phyloP scores from a whole-genome alignment of 176 grass and related monocot genomes.

The Areca catechu region DNA sequence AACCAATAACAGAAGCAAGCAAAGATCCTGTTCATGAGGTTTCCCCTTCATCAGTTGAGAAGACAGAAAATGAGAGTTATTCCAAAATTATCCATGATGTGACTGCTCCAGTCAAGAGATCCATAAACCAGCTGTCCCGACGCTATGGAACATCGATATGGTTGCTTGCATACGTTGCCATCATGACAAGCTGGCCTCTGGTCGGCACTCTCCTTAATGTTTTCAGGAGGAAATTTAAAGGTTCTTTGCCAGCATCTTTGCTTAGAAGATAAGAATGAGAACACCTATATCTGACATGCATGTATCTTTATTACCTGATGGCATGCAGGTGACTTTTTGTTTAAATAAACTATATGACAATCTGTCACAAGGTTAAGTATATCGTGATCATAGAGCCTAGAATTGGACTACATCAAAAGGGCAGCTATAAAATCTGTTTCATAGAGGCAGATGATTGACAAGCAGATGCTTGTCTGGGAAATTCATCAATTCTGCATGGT shows the following conservation, averaged over 20 bases:
- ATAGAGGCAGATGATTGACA: too few species aligned
- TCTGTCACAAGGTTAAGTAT: too few species aligned
- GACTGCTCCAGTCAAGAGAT: slow-evolving; percentile 64
- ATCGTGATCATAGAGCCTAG: too few species aligned
- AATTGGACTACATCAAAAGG: too few species aligned
- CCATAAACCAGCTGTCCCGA: slow-evolving; percentile 41
- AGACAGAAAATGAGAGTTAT: slow-evolving; percentile 12
- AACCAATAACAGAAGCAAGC: slow-evolving; percentile 6
- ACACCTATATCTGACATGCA: too few species aligned
- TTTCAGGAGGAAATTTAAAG: slow-evolving; percentile 54
- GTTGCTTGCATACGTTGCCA: slow-evolving; percentile 77
- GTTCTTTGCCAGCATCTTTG: slow-evolving; percentile 12
- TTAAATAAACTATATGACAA: too few species aligned
- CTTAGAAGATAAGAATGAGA: slow-evolving; percentile 4
- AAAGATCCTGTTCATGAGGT: slow-evolving; percentile 12
- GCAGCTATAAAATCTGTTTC: too few species aligned
- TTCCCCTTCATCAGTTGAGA: slow-evolving; percentile 7
- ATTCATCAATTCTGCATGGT: too few species aligned
- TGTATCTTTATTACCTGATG: too few species aligned
- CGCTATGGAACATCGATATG: slow-evolving; percentile 60
- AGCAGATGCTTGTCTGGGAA: too few species aligned
- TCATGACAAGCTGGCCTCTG: slow-evolving; percentile 74
- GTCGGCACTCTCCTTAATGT: slow-evolving; percentile 50
- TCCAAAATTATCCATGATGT: slow-evolving; percentile 26
- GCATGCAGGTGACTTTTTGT: too few species aligned